Percentiles rank a stretch among this genome's conserved stretches.
Evolutionary conservation across 75 land plant species (phyloP).

Genomic region (Larix kaempferi): DNA sequence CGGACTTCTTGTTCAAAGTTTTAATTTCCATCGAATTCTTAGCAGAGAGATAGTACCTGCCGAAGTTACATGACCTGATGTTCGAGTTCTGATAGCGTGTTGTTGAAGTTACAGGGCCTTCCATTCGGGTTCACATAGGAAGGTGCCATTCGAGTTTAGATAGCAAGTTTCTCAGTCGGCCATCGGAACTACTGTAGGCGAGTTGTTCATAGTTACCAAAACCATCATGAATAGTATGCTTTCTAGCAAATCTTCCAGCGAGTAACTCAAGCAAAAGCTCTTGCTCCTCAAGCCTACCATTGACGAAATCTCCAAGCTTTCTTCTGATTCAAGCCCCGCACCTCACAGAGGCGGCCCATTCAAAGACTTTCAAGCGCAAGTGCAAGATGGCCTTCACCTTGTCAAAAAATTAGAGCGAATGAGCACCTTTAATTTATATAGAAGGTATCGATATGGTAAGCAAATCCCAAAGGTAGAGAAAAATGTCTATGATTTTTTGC

Average conservation of each 20-base stretch:
- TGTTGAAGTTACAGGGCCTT: too few relatives aligned
- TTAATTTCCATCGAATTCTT: too few relatives aligned
- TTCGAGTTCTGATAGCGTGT: too few relatives aligned
- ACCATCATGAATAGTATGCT: background rate
- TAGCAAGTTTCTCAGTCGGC: background rate
- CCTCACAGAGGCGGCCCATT: background rate
- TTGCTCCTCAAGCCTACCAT: background rate
- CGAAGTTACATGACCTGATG: too few relatives aligned
- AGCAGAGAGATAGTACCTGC: too few relatives aligned
- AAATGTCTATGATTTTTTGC: background rate
- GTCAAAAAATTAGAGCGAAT: background rate
- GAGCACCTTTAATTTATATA: conserved; percentile 1
- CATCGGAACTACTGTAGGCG: background rate
- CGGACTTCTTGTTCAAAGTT: too few relatives aligned
- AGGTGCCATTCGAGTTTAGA: too few relatives aligned
- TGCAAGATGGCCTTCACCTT: background rate
- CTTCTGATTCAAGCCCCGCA: background rate
- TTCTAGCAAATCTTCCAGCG: background rate
- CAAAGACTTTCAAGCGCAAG: background rate
- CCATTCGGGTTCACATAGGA: too few relatives aligned
- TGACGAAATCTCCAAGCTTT: background rate
- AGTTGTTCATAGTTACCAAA: background rate
- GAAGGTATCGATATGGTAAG: conserved; percentile 3
- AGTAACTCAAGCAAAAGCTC: background rate
- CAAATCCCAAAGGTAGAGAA: background rate